Base-by-base conservation (phyloP, 495 filamentous ascomycete genomes). In the Aspergillus hancockii region DNA sequence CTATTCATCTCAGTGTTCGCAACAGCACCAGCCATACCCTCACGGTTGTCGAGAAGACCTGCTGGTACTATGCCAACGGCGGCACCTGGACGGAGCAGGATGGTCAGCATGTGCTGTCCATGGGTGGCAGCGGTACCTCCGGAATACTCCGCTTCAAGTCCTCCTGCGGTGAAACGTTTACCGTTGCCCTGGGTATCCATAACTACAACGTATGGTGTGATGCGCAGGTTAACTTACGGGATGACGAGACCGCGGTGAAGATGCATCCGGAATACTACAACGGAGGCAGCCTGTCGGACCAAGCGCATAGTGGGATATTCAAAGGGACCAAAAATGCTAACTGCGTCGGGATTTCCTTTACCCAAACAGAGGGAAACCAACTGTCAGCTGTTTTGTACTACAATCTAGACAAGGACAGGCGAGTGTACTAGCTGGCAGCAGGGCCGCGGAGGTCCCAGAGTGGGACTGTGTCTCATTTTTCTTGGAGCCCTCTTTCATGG, bases 81-180 rank as follows among this genome's bases (percentile, higher is more conserved):
- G 41, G 54, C 41, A 49, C 23, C 40, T 57, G 54, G 54, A 31
- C 22, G 22, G 41, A 49, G 41, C 22, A 49, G 22, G 54, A 49
- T 22, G 43, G 54, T 43, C 54, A 57, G 38, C 54, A 57, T 47
- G 25, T 32, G 22, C 43, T 57, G 10, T 31, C 22, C 5, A 57
- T 57, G 54, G 54, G 54, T n/a, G 41, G 54, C 28, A 57, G 41
- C 28, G 54, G 54, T 32, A 57, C 54, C 41, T 57, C 54, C 28
- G 54, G 54, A 16, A 19, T 47, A 5, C 54, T 57, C 18, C 54
- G 54, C 23, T 49, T 57, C 28, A 8, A 49, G 34, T 32, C 54
- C 41, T 12, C 41, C 22, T 49, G 22, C 22, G 54, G 54, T 43
- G 54, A 57, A 13, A 30, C 49, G 8, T 57, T 57, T 14, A 57